Conservation (phyloP, 2,329 filamentous ascomycete species). For the Stagonosporopsis tanaceti region DNA sequence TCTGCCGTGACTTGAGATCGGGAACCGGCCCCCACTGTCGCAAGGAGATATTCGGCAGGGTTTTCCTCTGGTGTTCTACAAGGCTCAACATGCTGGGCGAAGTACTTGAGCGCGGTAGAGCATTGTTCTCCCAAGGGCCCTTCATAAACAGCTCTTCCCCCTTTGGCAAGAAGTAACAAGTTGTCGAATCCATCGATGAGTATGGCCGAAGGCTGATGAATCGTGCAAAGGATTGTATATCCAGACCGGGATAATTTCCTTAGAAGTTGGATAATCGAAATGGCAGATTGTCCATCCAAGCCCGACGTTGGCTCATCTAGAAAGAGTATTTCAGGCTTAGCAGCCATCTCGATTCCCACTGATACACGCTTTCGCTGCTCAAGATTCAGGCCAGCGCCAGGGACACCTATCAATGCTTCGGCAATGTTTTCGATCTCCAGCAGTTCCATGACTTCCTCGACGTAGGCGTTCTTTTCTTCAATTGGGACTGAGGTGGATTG, state of each 20-base stretch:
- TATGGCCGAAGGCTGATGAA: slow-evolving; percentile 91
- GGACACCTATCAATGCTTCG: slow-evolving; percentile 20
- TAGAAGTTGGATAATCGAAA: slow-evolving; percentile 83
- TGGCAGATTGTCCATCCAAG: slow-evolving; percentile 81
- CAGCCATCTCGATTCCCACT: slow-evolving; percentile 58
- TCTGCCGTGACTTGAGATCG: slow-evolving; percentile 24
- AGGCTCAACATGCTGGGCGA: slow-evolving; percentile 59
- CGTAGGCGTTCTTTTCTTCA: slow-evolving; percentile 34
- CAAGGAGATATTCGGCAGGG: slow-evolving; percentile 77
- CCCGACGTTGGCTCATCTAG: slow-evolving; percentile 76
- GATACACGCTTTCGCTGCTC: slow-evolving; percentile 70
- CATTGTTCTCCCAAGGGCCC: slow-evolving; percentile 79
- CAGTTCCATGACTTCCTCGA: slow-evolving; percentile 35
- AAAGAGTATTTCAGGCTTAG: slow-evolving; percentile 29
- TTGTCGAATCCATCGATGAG: slow-evolving; percentile 88
- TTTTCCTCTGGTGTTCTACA: slow-evolving; percentile 57
- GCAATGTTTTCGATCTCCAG: slow-evolving; percentile 33
- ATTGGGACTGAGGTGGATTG: slow-evolving; percentile 25
- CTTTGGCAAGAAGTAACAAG: slow-evolving; percentile 71
- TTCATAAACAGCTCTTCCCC: slow-evolving; percentile 74
- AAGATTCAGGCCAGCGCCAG: slow-evolving; percentile 34
- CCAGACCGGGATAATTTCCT: slow-evolving; percentile 85
- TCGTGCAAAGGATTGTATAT: slow-evolving; percentile 84
- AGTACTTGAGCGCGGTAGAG: slow-evolving; percentile 65
- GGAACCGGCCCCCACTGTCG: slow-evolving; percentile 62